Percentiles rank a stretch among this genome's conserved stretches.
Evolutionary conservation across 352 stramenopile species (phyloP).

Genomic region (Phytopythium sindhum): DNA sequence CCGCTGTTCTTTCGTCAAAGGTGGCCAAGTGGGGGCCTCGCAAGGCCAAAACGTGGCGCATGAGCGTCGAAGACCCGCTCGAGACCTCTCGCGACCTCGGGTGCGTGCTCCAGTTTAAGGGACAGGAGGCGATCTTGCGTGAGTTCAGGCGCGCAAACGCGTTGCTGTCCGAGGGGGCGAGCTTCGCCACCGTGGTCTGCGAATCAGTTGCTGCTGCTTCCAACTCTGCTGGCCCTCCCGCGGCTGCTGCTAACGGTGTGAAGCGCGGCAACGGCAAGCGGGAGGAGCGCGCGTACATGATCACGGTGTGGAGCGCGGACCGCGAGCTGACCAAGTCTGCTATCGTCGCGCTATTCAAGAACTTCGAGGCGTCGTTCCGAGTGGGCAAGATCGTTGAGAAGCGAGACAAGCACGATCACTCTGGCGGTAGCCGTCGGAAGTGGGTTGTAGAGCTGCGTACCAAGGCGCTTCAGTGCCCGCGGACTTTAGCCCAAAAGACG

Average conservation of each 20-base stretch:
- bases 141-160: conserved; percentile 61
- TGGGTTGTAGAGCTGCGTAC: conserved; percentile 38
- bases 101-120: conserved; percentile 65
- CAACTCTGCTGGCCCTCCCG: conserved; percentile 8
- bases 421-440: not conserved
- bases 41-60: conserved; percentile 69
- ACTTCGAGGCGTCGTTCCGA: conserved; percentile 32
- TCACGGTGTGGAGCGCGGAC: conserved; percentile 33
- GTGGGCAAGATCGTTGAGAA: conserved; percentile 26
- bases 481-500: conserved; percentile 24
- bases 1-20: conserved; percentile 37
- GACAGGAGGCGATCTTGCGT: conserved; percentile 55
- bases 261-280: conserved; percentile 16
- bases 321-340: conserved; percentile 28
- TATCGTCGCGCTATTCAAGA: conserved; percentile 30
- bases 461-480: conserved; percentile 25
- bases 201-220: conserved; percentile 13
- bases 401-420: conserved; percentile 10
- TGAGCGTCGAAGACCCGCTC: conserved; percentile 86
- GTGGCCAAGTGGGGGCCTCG: conserved; percentile 31
- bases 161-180: conserved; percentile 40
- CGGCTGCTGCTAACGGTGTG: conserved; percentile 7
- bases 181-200: conserved; percentile 46
- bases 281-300: conserved; percentile 24
- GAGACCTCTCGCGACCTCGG: conserved; percentile 78